Evolutionary conservation across 1,284 basidiomycete species (phyloP).

Genomic region (Somion occarium): DNA sequence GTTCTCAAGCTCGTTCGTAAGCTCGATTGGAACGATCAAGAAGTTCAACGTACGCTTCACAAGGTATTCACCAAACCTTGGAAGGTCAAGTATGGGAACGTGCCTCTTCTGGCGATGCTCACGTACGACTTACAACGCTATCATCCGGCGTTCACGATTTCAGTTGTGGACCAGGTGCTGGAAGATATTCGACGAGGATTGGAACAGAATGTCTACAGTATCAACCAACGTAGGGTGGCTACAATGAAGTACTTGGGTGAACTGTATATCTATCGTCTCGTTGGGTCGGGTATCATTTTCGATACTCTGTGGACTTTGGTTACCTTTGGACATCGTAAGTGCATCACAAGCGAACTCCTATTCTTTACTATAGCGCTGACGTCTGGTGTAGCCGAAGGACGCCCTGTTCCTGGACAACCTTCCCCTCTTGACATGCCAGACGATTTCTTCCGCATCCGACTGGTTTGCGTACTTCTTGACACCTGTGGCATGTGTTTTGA

Average conservation of each 20-base stretch:
- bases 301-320: constrained; percentile 93
- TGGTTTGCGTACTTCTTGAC: constrained; percentile 90
- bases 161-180: constrained; percentile 90
- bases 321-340: constrained; percentile 95
- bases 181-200: constrained; percentile 90
- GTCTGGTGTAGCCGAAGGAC: constrained; percentile 65
- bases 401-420: constrained; percentile 78
- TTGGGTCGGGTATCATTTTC: constrained; percentile 87
- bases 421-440: constrained; percentile 86
- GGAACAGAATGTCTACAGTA: constrained; percentile 93
- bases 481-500: constrained; percentile 99
- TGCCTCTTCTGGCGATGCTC: constrained; percentile 90
- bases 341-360: no score
- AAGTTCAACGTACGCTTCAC: constrained; percentile 50
- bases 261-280: constrained; percentile 93
- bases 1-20: constrained; percentile 90
- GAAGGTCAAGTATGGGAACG: constrained; percentile 92
- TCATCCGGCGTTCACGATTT: constrained; percentile 84
- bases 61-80: constrained; percentile 94
- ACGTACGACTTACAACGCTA: constrained; percentile 92
- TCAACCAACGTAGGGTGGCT: constrained; percentile 90
- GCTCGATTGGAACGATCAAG: constrained; percentile 88
- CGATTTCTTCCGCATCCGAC: constrained; percentile 92
- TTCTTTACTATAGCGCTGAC: constrained; percentile 11
- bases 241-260: constrained; percentile 94